Evolutionary conservation across 2,329 filamentous ascomycete species (phyloP), one percentile per base, ranked within the genome.

Genomic region (Tolypocladium sp.): DNA sequence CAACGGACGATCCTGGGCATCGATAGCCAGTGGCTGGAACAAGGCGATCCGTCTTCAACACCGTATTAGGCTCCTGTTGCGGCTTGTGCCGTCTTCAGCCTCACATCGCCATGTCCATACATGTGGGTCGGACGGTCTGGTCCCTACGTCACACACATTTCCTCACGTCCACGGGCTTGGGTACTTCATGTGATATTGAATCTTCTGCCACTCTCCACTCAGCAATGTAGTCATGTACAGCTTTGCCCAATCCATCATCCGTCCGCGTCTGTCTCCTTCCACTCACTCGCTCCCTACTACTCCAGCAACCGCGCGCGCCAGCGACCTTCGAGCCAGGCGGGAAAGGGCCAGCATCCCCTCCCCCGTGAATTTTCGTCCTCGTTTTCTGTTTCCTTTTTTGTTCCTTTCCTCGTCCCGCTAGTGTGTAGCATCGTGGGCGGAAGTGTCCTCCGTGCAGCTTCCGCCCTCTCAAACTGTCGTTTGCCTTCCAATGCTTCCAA

Each of bases 181-280:
- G 12, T 13, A 9, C 13, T 15, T 30, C 25, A 2, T 38, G 46
- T 20, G 13, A 53, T 57, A 25, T 40, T 57, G 42, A 54, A 58
- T 57, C 33, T 49, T 59, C 66, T 65, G 63, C 63, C 63, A 65
- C 61, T 64, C 63, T 67, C 66, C 66, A 63, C 64, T 66, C 67
- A 57, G 58, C 61, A 60, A 63, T 56, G 59, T 62, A 67, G 65
- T 68, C 67, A 64, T 67, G 63, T 68, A 69, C 67, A 68, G 66
- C 68, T 67, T 64, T 67, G 65, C 66, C 60, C 65, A 65, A 66
- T 66, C 61, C 67, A 65, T 63, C 66, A 62, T 69, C 65, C 63
- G 61, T 69, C 64, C 66, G 63, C 60, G 57, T 68, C 64, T 65
- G 64, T 66, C 63, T 56, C 59, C 58, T 60, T 56, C 40, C 63